These are phyloP conservation scores for Phytophthora cryptogea DNA, from an alignment of 352 stramenopile species.

Conservation along the genomic window DNA sequence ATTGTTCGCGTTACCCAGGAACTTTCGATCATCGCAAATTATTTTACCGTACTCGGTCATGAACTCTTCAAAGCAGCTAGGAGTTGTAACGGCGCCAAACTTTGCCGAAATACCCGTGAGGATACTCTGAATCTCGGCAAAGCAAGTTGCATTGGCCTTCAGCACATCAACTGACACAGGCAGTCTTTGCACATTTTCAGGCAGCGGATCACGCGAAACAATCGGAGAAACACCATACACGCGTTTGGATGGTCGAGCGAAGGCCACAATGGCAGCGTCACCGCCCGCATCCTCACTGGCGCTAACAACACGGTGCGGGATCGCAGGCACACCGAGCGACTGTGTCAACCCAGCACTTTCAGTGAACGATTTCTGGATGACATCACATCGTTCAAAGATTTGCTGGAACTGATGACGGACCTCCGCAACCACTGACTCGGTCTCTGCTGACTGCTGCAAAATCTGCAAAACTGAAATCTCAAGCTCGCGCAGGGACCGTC, in stretches of 20 bases:
- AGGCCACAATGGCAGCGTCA: conserved; percentile 54
- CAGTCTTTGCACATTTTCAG: conserved; percentile 11
- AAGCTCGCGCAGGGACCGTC: conserved; percentile 64
- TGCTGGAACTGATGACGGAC: conserved; percentile 31
- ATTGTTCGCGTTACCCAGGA: conserved; percentile 26
- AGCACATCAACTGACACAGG: conserved; percentile 39
- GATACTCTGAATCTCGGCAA: conserved; percentile 38
- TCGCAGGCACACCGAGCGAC: conserved; percentile 61
- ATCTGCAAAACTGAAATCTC: conserved; percentile 66
- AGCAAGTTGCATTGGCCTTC: conserved; percentile 36
- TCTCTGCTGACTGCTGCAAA: conserved; percentile 34
- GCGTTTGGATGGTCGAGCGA: conserved; percentile 59
- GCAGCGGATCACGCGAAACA: conserved; percentile 16
- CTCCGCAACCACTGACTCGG: conserved; percentile 19
- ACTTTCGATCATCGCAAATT: conserved; percentile 36
- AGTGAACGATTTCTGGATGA: conserved; percentile 37
- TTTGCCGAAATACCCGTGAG: conserved; percentile 29
- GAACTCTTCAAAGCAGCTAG: conserved; percentile 46
- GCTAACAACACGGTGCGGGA: conserved; percentile 52
- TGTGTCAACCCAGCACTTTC: conserved; percentile 26
- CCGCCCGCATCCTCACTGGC: conserved; percentile 51
- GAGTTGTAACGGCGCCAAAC: conserved; percentile 34
- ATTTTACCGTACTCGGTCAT: conserved; percentile 30
- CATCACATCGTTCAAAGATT: conserved; percentile 42
- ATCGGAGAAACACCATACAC: conserved; percentile 70